phyloP scores from a whole-genome alignment of 1,139 yeast species.

The Geotrichum restrictum region DNA sequence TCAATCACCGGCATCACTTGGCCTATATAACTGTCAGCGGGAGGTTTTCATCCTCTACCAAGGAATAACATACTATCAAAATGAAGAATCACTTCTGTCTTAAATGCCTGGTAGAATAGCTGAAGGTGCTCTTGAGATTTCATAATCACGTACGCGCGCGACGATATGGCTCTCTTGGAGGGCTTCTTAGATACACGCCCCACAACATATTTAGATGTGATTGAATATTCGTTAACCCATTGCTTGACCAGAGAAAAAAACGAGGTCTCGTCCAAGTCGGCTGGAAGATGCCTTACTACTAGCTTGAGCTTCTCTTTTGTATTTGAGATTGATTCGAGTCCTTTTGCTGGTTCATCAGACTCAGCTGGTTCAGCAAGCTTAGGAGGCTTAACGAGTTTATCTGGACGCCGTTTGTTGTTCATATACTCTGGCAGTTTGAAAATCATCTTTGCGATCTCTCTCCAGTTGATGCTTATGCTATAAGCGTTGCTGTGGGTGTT shows the following conservation, averaged over 20 bases:
- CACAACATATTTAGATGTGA: constrained; percentile 35
- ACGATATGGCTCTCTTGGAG: constrained; percentile 23
- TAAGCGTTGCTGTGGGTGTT: not conserved
- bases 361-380: not conserved
- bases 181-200: constrained; percentile 36
- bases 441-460: not conserved
- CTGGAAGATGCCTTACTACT: constrained; percentile 42
- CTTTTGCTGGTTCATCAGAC: not conserved
- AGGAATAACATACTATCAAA: constrained; percentile 16
- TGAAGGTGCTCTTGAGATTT: constrained; percentile 19
- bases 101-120: constrained; percentile 25
- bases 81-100: constrained; percentile 11
- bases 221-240: constrained; percentile 25
- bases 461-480: not conserved
- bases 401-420: constrained; percentile 1
- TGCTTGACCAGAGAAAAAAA: constrained; percentile 31
- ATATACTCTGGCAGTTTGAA: not conserved
- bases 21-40: constrained; percentile 6
- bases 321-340: constrained; percentile 4
- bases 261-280: constrained; percentile 34
- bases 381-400: not conserved
- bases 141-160: constrained; percentile 28
- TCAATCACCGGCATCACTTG: constrained; percentile 24
- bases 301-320: constrained; percentile 28
- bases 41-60: constrained; percentile 1